Evolutionary conservation across 2,329 filamentous ascomycete species (phyloP).

Genomic region (Penicillium psychrosexuale): DNA sequence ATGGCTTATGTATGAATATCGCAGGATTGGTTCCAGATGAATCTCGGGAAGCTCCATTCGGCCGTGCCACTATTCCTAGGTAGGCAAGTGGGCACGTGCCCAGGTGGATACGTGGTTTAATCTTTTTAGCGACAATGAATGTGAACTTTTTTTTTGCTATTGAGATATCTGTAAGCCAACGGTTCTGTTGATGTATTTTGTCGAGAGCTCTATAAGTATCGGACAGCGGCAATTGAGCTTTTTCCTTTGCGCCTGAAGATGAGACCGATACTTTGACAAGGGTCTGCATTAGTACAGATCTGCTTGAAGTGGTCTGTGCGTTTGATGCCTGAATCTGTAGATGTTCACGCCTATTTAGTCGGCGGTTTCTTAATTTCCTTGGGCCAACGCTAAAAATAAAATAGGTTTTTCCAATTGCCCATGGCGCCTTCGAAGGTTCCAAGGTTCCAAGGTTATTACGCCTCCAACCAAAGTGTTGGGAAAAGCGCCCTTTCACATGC

Average conservation of each 20-base stretch:
- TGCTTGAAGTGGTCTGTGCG: background rate
- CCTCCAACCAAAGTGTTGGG: slow-evolving; percentile 3
- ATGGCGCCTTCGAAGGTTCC: background rate
- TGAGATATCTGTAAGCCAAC: no score
- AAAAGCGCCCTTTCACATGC: slow-evolving; percentile 8
- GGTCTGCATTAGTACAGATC: background rate
- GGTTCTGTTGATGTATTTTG: background rate
- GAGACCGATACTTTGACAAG: background rate
- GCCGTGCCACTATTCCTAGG: background rate
- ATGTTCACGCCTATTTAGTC: background rate
- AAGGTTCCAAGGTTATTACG: background rate
- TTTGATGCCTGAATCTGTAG: background rate
- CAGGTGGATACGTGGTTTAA: background rate
- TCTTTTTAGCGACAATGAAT: background rate
- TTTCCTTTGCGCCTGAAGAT: background rate
- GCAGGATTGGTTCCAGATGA: background rate
- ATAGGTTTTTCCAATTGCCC: background rate
- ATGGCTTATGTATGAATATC: background rate
- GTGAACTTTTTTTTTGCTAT: background rate
- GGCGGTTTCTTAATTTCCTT: background rate
- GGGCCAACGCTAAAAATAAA: background rate
- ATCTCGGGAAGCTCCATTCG: background rate
- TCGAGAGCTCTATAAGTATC: background rate
- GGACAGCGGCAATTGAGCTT: background rate
- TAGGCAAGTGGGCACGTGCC: background rate